phyloP scores from a whole-genome alignment of 768 basidiomycete species.

The Boletellus sp. region DNA sequence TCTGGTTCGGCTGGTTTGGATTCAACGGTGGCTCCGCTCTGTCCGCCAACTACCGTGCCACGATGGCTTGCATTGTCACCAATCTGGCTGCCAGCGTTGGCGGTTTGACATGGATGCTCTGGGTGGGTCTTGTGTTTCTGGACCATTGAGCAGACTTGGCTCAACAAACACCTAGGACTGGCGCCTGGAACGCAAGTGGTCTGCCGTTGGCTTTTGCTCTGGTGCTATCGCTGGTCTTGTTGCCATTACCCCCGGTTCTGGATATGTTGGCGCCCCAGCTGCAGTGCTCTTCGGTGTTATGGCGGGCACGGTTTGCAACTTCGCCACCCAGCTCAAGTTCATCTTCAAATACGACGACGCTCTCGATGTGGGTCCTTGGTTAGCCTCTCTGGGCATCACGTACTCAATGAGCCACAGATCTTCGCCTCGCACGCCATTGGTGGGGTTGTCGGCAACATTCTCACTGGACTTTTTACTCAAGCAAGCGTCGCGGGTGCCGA shows the following conservation, averaged over 20 bases:
- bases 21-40: conserved; percentile 94
- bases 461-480: conserved; percentile 89
- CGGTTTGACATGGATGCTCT: conserved; percentile 89
- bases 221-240: conserved; percentile 90
- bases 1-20: conserved; percentile 96
- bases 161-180: conserved; percentile 57
- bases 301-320: conserved; percentile 84
- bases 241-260: conserved; percentile 83
- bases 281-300: conserved; percentile 82
- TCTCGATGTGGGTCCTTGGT: conserved; percentile 55
- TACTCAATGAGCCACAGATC: conserved; percentile 47
- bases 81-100: conserved; percentile 90
- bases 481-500: conserved; percentile 75
- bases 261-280: conserved; percentile 79
- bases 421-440: conserved; percentile 84
- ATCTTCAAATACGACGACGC: conserved; percentile 72
- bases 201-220: conserved; percentile 91
- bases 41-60: conserved; percentile 82
- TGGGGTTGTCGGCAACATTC: conserved; percentile 74
- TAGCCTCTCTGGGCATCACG: background rate
- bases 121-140: conserved; percentile 41
- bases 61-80: conserved; percentile 88
- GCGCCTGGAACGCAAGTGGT: conserved; percentile 91
- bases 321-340: conserved; percentile 94
- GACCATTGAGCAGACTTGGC: background rate